phyloP scores from a whole-genome alignment of 2,329 filamentous ascomycete genomes.

The Domatiomyces globalis region DNA sequence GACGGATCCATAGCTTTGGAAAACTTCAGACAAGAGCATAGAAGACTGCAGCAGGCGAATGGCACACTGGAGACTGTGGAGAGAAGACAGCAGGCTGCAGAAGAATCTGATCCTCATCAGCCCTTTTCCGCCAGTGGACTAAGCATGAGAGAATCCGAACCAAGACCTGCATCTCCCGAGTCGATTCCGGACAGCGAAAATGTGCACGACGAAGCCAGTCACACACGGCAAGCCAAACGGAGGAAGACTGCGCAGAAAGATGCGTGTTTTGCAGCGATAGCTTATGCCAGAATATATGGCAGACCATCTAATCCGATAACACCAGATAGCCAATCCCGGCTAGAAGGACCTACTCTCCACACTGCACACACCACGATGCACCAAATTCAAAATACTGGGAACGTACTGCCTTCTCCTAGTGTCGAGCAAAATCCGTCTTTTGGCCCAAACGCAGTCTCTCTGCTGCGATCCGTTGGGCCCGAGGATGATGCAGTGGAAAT shows the following conservation, averaged over 20 bases:
- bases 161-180: constrained; percentile 17
- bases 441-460: not conserved
- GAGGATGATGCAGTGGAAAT: not conserved
- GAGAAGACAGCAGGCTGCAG: constrained; percentile 3
- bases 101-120: not conserved
- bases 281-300: constrained; percentile 10
- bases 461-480: not conserved
- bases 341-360: not conserved
- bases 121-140: not conserved
- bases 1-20: constrained; percentile 39
- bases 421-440: not conserved
- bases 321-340: constrained; percentile 9
- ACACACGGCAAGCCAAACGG: not conserved
- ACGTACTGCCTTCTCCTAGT: not conserved
- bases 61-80: constrained; percentile 13
- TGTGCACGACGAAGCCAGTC: not conserved
- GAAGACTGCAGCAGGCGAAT: constrained; percentile 9
- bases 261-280: not conserved
- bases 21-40: constrained; percentile 19
- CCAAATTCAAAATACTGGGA: not conserved
- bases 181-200: constrained; percentile 15
- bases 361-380: not conserved
- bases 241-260: not conserved
- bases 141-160: constrained; percentile 2
- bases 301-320: constrained; percentile 17